A percentile compares a stretch with the other conserved stretches of the same genome.
These are phyloP conservation scores for Fraxinus americana DNA, from an alignment of 257 asterid genomes.

Conservation along the genomic window DNA sequence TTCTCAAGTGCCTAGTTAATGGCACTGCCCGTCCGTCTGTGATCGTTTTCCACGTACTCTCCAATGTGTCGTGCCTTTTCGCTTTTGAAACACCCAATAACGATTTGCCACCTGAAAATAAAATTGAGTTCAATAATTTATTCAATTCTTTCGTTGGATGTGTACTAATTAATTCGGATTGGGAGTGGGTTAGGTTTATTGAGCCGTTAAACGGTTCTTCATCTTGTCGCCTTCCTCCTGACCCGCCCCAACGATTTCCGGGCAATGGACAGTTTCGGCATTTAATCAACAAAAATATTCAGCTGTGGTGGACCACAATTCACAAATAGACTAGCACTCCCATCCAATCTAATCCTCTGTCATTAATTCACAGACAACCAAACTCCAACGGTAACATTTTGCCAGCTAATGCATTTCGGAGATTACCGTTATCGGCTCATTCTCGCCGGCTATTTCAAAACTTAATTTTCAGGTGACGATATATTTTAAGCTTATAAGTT, in stretches of 20 bases:
- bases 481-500: too few relatives aligned
- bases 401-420: constrained; percentile 27
- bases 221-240: constrained; percentile 12
- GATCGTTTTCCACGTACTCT: constrained; percentile 83
- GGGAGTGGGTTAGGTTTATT: constrained; percentile 27
- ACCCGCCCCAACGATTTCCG: constrained; percentile 4
- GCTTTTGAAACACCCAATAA: constrained; percentile 63
- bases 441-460: constrained; percentile 28
- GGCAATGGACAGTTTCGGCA: constrained; percentile 11
- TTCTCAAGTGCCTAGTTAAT: constrained; percentile 65
- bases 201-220: neutral
- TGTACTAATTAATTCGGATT: neutral
- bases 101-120: constrained; percentile 58
- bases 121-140: neutral
- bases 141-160: neutral
- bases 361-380: constrained; percentile 1
- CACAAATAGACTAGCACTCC: constrained; percentile 6
- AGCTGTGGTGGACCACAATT: constrained; percentile 6
- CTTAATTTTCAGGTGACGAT: constrained; percentile 11
- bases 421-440: constrained; percentile 26
- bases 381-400: constrained; percentile 49
- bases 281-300: constrained; percentile 10
- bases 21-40: constrained; percentile 87
- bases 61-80: constrained; percentile 72
- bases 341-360: neutral